phyloP scores from a whole-genome alignment of 108 stramenopile species.

The Cyclotella atomus region DNA sequence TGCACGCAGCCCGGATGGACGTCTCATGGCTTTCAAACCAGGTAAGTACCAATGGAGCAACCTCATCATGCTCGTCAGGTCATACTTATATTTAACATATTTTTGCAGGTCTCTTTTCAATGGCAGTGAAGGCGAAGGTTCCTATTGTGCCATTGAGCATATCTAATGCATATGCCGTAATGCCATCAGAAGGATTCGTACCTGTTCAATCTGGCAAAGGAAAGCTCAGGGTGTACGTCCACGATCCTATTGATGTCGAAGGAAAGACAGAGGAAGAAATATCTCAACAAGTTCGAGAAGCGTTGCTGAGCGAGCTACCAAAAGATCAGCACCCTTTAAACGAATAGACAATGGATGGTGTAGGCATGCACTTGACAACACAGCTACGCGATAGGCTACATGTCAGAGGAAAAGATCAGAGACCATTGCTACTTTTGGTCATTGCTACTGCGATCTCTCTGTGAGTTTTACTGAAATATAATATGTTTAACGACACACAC shows the following conservation, averaged over 20 bases:
- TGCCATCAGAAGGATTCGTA: slow-evolving; percentile 62
- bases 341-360: neutral
- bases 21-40: slow-evolving; percentile 84
- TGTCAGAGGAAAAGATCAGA: neutral
- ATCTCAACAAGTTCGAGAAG: slow-evolving; percentile 47
- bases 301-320: slow-evolving; percentile 65
- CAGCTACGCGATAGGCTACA: neutral
- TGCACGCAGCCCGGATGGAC: slow-evolving; percentile 67
- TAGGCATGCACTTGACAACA: neutral
- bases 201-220: slow-evolving; percentile 74
- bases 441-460: neutral
- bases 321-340: slow-evolving; percentile 66
- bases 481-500: neutral
- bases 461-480: neutral
- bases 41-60: slow-evolving; percentile 25
- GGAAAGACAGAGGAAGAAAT: slow-evolving; percentile 77
- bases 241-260: slow-evolving; percentile 61
- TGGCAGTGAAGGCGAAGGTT: slow-evolving; percentile 76
- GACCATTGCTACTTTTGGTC: too few relatives aligned
- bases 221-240: slow-evolving; percentile 77
- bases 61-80: neutral
- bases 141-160: slow-evolving; percentile 82
- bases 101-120: slow-evolving; percentile 49
- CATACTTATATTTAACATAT: neutral
- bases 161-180: slow-evolving; percentile 76